Evolutionary conservation across 768 basidiomycete genomes (phyloP).

Genomic region (Pleurotus djamor): DNA sequence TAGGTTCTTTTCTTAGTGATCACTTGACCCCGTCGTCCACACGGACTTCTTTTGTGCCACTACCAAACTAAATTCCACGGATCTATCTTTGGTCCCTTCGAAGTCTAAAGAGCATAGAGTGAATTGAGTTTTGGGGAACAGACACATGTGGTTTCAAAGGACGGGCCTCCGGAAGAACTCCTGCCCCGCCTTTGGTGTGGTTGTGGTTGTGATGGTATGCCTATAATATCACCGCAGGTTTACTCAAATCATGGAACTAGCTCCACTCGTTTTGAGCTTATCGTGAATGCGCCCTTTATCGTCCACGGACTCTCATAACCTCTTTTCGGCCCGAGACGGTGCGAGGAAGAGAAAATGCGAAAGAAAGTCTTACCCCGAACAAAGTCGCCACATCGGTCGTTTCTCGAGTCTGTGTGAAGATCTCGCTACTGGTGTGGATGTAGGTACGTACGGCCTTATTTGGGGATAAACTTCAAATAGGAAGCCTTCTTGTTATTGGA

Average conservation of each 20-base stretch:
- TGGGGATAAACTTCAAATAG: background rate
- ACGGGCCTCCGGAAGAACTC: background rate
- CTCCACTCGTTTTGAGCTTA: background rate
- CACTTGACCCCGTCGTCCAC: background rate
- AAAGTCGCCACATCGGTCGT: too few relatives aligned
- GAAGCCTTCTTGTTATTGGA: background rate
- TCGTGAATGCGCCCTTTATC: too few relatives aligned
- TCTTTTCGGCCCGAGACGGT: too few relatives aligned
- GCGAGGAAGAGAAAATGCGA: too few relatives aligned
- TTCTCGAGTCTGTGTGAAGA: background rate
- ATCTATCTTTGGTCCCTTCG: background rate
- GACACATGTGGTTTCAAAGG: too few relatives aligned
- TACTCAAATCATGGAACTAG: background rate
- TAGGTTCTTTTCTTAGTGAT: conserved; percentile 13
- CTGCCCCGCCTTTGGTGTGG: background rate
- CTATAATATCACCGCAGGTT: too few relatives aligned
- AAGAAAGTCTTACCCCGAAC: too few relatives aligned
- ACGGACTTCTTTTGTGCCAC: background rate
- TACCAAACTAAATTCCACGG: background rate
- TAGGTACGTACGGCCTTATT: background rate
- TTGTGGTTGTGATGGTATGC: too few relatives aligned
- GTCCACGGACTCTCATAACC: too few relatives aligned
- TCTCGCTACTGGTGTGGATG: background rate
- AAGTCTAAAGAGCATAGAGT: background rate
- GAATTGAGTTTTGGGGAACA: background rate